Percentiles rank a stretch among this genome's conserved stretches.
Evolutionary conservation across 2,329 filamentous ascomycete genomes (phyloP).

Genomic region (Pleoardoris graminearum): DNA sequence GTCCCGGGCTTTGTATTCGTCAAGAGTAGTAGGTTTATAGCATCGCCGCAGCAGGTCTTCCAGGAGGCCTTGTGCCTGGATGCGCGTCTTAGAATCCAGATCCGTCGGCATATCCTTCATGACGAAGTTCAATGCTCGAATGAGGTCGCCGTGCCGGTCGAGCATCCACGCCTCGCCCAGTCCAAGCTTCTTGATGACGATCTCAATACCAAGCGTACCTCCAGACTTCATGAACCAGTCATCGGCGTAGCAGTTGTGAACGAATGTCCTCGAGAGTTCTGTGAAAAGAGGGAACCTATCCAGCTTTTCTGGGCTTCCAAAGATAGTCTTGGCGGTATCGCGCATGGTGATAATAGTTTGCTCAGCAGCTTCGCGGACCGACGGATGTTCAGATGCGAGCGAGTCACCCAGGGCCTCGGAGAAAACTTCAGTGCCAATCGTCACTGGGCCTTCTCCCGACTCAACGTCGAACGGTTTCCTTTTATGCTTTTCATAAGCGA

Average conservation of each 20-base stretch:
- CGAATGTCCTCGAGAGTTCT: slow-evolving; percentile 80
- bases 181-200: slow-evolving; percentile 81
- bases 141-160: slow-evolving; percentile 82
- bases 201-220: slow-evolving; percentile 85
- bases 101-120: slow-evolving; percentile 98
- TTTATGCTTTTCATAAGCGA: slow-evolving; percentile 77
- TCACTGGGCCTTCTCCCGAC: slow-evolving; percentile 83
- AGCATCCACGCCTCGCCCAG: slow-evolving; percentile 83
- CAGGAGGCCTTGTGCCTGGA: slow-evolving; percentile 80
- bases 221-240: slow-evolving; percentile 99
- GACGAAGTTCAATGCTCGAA: slow-evolving; percentile 90
- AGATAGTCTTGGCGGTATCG: slow-evolving; percentile 74
- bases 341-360: slow-evolving; percentile 77
- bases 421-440: slow-evolving; percentile 82
- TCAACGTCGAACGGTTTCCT: slow-evolving; percentile 80
- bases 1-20: slow-evolving; percentile 70
- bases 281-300: slow-evolving; percentile 82
- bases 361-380: slow-evolving; percentile 82
- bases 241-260: slow-evolving; percentile 93
- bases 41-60: slow-evolving; percentile 77
- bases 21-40: slow-evolving; percentile 77
- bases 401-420: slow-evolving; percentile 90
- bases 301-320: slow-evolving; percentile 72
- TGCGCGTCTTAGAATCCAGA: slow-evolving; percentile 84
- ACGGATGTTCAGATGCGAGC: slow-evolving; percentile 79